A percentile compares a stretch with the other conserved stretches of the same genome.
These are phyloP conservation scores for Proliferodiscus dingleyae DNA, from an alignment of 2,329 filamentous ascomycete genomes.

Conservation along the genomic window DNA sequence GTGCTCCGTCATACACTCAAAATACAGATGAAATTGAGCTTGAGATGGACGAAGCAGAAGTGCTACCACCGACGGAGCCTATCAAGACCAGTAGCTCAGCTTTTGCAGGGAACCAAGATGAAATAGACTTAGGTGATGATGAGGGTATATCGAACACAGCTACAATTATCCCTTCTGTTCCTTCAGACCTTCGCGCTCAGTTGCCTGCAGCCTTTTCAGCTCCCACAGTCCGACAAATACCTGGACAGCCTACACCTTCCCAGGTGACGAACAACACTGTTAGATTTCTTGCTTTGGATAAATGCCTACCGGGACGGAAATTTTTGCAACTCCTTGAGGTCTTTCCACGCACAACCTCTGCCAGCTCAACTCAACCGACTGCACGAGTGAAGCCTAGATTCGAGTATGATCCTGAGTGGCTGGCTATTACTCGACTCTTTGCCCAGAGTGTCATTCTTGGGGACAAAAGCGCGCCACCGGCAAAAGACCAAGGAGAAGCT, in stretches of 20 bases:
- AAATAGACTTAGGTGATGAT: conserved; percentile 10
- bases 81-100: neutral
- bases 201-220: conserved; percentile 70
- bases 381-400: conserved; percentile 23
- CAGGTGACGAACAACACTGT: conserved; percentile 75
- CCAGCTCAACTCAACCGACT: conserved; percentile 9
- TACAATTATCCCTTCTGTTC: conserved; percentile 35
- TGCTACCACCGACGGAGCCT: conserved; percentile 20
- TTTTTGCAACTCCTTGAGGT: conserved; percentile 78
- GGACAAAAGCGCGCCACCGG: conserved; percentile 46
- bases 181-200: conserved; percentile 64
- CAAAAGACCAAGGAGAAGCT: conserved; percentile 62
- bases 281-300: conserved; percentile 85
- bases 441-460: conserved; percentile 61
- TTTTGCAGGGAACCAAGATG: conserved; percentile 6
- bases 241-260: conserved; percentile 61
- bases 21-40: conserved; percentile 67
- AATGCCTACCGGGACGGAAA: conserved; percentile 73
- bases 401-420: conserved; percentile 86
- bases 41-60: conserved; percentile 18
- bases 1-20: conserved; percentile 20
- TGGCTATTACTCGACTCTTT: conserved; percentile 85
- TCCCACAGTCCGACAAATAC: conserved; percentile 35
- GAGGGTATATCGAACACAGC: neutral
- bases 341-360: conserved; percentile 36